phyloP scores from a whole-genome alignment of 257 asterid species.

The Rhazya stricta region DNA sequence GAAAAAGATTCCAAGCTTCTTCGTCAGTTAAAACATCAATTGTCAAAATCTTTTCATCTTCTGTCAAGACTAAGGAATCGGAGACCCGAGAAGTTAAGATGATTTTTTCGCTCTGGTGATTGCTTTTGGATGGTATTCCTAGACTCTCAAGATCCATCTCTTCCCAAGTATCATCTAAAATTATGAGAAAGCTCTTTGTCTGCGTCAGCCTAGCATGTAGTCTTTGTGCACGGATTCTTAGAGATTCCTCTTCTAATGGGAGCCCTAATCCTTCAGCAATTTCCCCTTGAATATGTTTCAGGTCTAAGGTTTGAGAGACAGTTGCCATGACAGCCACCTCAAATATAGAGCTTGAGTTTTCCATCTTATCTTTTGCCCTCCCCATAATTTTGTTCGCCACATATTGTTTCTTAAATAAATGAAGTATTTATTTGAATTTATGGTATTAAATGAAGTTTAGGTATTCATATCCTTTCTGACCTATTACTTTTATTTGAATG shows the following conservation, averaged over 20 bases:
- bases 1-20: conserved; percentile 27
- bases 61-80: background rate
- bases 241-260: background rate
- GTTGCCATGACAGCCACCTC: too few relatives aligned
- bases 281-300: too few relatives aligned
- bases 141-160: conserved; percentile 7
- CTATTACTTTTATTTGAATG: too few relatives aligned
- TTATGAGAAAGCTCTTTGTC: conserved; percentile 8
- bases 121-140: conserved; percentile 13
- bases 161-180: conserved; percentile 30
- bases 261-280: background rate
- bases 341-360: too few relatives aligned
- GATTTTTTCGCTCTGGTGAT: conserved; percentile 11
- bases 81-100: conserved; percentile 9
- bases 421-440: too few relatives aligned
- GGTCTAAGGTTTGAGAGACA: too few relatives aligned
- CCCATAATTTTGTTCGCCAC: too few relatives aligned
- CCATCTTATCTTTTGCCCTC: too few relatives aligned
- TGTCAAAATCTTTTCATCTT: background rate
- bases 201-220: background rate
- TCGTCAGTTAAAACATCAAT: conserved; percentile 6
- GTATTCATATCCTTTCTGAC: too few relatives aligned
- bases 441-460: too few relatives aligned
- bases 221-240: background rate
- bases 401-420: too few relatives aligned